Conservation (phyloP, 2,329 filamentous ascomycete genomes). For the Fusarium mangiferae region DNA sequence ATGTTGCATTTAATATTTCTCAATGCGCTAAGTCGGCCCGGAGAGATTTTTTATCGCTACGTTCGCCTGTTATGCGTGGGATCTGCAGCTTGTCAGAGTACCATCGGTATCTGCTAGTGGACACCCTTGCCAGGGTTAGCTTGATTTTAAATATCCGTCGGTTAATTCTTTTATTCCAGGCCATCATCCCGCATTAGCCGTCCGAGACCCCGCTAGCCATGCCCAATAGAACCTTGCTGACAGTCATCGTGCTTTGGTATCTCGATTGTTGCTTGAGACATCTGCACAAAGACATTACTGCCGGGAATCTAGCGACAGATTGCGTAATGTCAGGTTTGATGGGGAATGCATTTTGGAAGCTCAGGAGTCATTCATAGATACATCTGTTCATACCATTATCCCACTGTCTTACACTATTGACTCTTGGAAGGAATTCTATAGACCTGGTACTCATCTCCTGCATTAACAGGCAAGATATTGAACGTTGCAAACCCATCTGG, state of each 20-base stretch:
- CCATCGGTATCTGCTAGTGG: background rate
- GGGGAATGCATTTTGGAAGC: no score
- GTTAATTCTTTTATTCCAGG: no score
- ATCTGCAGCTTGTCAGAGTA: background rate
- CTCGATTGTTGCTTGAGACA: background rate
- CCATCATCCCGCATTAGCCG: background rate
- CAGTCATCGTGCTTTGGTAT: fast-evolving
- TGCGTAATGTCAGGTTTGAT: no score
- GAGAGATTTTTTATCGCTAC: background rate
- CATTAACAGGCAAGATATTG: constrained; percentile 44
- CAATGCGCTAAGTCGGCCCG: no score
- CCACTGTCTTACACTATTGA: background rate
- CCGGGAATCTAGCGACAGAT: no score
- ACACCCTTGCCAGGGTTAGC: background rate
- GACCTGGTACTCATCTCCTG: constrained; percentile 47
- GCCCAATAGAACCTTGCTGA: no score
- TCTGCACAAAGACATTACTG: fast-evolving
- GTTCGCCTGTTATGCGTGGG: background rate
- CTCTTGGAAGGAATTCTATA: constrained; percentile 31
- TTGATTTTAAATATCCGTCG: background rate
- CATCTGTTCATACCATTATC: fast-evolving
- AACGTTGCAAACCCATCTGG: constrained; percentile 47
- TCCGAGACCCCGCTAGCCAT: background rate
- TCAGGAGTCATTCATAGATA: background rate
- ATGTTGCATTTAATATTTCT: background rate